Conservation (phyloP, 106 monocot species). For the Dendrobium huoshanense region DNA sequence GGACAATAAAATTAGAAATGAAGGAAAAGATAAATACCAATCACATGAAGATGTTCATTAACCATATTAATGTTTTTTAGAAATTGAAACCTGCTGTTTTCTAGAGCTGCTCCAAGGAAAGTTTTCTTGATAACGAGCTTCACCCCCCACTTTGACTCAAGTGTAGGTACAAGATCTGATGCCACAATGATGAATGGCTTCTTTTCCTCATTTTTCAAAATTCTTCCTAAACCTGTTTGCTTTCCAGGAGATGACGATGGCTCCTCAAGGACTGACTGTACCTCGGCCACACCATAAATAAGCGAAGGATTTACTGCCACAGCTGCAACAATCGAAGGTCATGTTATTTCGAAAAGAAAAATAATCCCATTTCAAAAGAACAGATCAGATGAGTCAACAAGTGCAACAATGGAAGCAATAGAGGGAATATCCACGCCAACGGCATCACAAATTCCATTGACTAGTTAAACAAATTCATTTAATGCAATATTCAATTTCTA, state of each 20-base stretch:
- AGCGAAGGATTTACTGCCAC: constrained; percentile 90
- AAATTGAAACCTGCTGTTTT: constrained; percentile 64
- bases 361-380: neutral
- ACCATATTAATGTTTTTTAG: constrained; percentile 1
- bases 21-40: neutral
- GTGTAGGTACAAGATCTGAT: constrained; percentile 68
- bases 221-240: constrained; percentile 32
- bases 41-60: neutral
- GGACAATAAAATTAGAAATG: neutral
- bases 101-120: constrained; percentile 71
- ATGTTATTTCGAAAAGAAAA: constrained; percentile 3
- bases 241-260: constrained; percentile 20
- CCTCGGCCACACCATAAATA: constrained; percentile 65
- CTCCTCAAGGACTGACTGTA: constrained; percentile 29
- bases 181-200: constrained; percentile 70
- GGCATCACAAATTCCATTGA: neutral
- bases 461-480: neutral
- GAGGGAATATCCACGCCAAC: neutral
- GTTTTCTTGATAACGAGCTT: constrained; percentile 63
- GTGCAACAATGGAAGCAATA: constrained; percentile 1
- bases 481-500: neutral
- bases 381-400: neutral
- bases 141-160: constrained; percentile 78
- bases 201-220: constrained; percentile 30
- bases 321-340: constrained; percentile 45